Evolutionary conservation across 2,329 filamentous ascomycete species (phyloP).

Genomic region (Metarhizium humberi): DNA sequence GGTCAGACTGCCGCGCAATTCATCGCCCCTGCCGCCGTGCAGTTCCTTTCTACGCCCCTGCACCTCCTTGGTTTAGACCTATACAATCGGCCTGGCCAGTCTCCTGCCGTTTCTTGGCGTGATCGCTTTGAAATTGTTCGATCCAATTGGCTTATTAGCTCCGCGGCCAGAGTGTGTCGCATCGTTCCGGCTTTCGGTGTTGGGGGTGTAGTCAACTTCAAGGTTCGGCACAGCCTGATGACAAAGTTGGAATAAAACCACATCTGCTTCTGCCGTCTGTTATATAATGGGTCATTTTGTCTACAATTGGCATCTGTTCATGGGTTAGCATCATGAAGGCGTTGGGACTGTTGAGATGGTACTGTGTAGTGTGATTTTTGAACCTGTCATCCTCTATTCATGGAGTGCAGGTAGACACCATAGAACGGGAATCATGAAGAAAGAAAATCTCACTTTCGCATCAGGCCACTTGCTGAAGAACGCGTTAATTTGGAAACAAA

Average conservation of each 20-base stretch:
- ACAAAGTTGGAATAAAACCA: conserved; percentile 34
- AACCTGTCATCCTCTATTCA: not conserved
- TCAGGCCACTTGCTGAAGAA: too few relatives aligned
- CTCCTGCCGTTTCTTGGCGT: conserved; percentile 27
- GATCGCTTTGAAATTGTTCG: conserved; percentile 61
- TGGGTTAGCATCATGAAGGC: not conserved
- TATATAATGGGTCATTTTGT: not conserved
- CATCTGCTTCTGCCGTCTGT: not conserved
- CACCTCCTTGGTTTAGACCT: conserved; percentile 79
- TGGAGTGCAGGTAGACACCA: not conserved
- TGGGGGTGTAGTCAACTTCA: conserved; percentile 76
- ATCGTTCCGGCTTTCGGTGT: conserved; percentile 86
- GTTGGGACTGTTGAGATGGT: not conserved
- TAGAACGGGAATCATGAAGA: not conserved
- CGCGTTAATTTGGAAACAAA: too few relatives aligned
- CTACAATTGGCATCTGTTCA: not conserved
- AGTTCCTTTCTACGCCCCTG: conserved; percentile 72
- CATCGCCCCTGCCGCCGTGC: conserved; percentile 66
- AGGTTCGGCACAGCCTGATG: conserved; percentile 62
- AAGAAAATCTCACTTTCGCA: too few relatives aligned
- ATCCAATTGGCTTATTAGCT: conserved; percentile 67
- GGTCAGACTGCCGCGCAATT: conserved; percentile 68
- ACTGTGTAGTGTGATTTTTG: not conserved
- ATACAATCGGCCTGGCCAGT: conserved; percentile 59
- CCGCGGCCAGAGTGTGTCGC: conserved; percentile 66